phyloP scores from a whole-genome alignment of 2,329 filamentous ascomycete genomes.

The Scedosporium boydii region DNA sequence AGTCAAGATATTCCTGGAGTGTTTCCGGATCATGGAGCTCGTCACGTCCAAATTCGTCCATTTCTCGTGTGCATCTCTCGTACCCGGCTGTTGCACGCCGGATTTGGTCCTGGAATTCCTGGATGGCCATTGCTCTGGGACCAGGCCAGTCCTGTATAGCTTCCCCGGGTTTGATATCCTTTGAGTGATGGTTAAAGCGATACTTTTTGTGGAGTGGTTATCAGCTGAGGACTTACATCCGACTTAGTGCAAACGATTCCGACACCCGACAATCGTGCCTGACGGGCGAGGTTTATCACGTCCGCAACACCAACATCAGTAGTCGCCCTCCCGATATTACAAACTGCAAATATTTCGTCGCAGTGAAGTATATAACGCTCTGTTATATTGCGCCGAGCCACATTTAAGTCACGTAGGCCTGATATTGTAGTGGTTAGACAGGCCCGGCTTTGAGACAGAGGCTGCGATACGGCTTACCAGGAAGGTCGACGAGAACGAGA shows the following conservation, averaged over 20 bases:
- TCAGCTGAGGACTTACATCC: conserved; percentile 20
- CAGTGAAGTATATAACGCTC: conserved; percentile 34
- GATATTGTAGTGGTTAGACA: not conserved
- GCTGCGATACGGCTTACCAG: conserved; percentile 21
- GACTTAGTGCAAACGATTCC: conserved; percentile 33
- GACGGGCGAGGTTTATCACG: conserved; percentile 29
- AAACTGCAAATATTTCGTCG: conserved; percentile 36
- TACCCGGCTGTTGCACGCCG: too few relatives aligned
- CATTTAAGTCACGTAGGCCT: conserved; percentile 38
- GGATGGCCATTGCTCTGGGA: too few relatives aligned
- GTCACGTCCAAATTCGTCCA: too few relatives aligned
- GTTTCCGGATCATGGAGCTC: too few relatives aligned
- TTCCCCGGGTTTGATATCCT: conserved; percentile 24
- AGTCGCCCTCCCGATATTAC: conserved; percentile 28
- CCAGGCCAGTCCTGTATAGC: conserved; percentile 20
- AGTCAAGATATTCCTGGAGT: not conserved
- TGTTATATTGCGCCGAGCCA: conserved; percentile 30
- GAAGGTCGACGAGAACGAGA: conserved; percentile 37
- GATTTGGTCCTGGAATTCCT: too few relatives aligned
- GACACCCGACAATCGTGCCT: conserved; percentile 27
- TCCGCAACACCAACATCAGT: conserved; percentile 29
- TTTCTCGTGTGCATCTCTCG: too few relatives aligned
- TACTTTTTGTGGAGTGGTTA: too few relatives aligned
- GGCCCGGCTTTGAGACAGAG: too few relatives aligned
- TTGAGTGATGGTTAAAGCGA: not conserved